Conservation (phyloP, 2,329 filamentous ascomycete genomes). For the Exophiala spinifera region DNA sequence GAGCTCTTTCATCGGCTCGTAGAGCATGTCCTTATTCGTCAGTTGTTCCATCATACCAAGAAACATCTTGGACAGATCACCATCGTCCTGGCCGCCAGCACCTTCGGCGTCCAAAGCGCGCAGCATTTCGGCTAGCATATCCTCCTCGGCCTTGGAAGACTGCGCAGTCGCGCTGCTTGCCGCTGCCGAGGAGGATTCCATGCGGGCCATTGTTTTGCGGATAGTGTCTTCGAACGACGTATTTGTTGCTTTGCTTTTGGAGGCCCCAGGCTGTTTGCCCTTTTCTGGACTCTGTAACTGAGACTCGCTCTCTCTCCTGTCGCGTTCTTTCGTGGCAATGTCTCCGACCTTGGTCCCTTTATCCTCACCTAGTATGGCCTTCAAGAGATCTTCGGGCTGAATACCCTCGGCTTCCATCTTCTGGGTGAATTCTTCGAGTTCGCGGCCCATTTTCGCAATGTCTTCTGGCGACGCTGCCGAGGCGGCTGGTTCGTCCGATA, state of each 20-base stretch:
- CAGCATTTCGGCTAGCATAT: slow-evolving; percentile 87
- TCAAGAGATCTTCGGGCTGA: slow-evolving; percentile 33
- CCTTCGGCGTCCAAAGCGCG: slow-evolving; percentile 75
- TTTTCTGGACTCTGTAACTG: slow-evolving; percentile 27
- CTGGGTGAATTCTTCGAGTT: slow-evolving; percentile 33
- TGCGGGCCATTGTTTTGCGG: slow-evolving; percentile 88
- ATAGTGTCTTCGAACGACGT: slow-evolving; percentile 81
- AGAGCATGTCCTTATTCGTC: slow-evolving; percentile 96
- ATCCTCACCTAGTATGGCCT: slow-evolving; percentile 33
- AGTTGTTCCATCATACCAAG: slow-evolving; percentile 99
- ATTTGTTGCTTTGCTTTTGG: slow-evolving; percentile 28
- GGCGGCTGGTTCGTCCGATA: slow-evolving; percentile 22
- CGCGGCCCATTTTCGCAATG: slow-evolving; percentile 27
- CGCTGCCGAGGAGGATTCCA: slow-evolving; percentile 83
- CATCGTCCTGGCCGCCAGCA: slow-evolving; percentile 60
- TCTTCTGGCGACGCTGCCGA: slow-evolving; percentile 24
- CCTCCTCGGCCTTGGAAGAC: slow-evolving; percentile 61
- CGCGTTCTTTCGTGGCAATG: slow-evolving; percentile 20
- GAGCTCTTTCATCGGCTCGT: slow-evolving; percentile 98
- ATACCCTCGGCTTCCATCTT: slow-evolving; percentile 33
- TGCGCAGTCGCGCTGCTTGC: slow-evolving; percentile 69
- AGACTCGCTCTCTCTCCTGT: slow-evolving; percentile 23
- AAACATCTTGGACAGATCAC: slow-evolving; percentile 91
- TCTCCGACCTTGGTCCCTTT: slow-evolving; percentile 17
- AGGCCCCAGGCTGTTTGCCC: slow-evolving; percentile 33